Evolutionary conservation across 2,329 filamentous ascomycete genomes (phyloP).

Genomic region (Chrysoporthe austroafricana): DNA sequence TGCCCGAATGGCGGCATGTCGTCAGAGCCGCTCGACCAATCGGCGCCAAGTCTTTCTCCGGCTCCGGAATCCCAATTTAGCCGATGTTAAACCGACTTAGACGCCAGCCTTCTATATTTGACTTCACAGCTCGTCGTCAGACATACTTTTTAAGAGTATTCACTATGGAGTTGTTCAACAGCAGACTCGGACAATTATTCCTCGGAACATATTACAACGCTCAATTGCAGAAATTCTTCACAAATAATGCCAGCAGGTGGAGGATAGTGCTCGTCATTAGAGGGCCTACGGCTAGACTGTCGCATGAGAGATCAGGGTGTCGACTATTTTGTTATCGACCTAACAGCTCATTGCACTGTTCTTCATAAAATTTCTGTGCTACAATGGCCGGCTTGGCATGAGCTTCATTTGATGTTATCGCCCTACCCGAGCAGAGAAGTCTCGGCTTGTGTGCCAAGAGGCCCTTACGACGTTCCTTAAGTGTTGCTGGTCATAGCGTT

Average conservation of each 20-base stretch:
- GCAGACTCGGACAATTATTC: background rate
- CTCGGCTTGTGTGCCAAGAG: too few relatives aligned
- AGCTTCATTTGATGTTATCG: too few relatives aligned
- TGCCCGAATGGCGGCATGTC: slow-evolving; percentile 10
- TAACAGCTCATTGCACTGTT: too few relatives aligned
- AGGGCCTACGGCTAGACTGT: background rate
- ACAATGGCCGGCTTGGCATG: too few relatives aligned
- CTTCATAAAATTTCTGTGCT: too few relatives aligned
- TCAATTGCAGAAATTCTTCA: background rate
- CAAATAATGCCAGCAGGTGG: background rate
- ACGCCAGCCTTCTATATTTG: background rate
- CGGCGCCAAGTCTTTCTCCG: slow-evolving; percentile 5
- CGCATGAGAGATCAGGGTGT: background rate
- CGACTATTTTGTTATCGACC: background rate
- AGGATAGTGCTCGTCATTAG: background rate
- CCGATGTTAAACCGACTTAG: background rate
- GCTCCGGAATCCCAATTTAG: slow-evolving; percentile 5
- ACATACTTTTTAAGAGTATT: too few relatives aligned
- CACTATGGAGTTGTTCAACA: background rate
- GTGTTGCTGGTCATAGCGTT: too few relatives aligned
- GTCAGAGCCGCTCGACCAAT: slow-evolving; percentile 13
- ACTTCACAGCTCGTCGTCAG: background rate
- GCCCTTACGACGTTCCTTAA: too few relatives aligned
- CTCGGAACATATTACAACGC: background rate
- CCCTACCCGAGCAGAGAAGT: too few relatives aligned